Conservation (phyloP, 495 filamentous ascomycete genomes). For the Penicillium psychrofluorescens region DNA sequence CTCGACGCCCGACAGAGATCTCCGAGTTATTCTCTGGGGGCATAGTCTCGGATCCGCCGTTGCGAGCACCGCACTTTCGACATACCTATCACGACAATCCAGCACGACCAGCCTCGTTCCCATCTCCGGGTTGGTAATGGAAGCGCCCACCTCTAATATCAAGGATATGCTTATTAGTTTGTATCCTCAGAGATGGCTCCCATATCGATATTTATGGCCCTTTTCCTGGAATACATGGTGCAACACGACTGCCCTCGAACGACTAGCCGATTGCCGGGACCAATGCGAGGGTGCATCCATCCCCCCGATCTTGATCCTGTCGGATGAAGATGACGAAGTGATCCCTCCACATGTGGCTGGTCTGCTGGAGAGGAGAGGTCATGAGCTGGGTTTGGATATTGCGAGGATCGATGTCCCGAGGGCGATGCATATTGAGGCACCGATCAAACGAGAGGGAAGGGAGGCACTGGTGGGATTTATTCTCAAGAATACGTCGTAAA, state of each 20-base stretch:
- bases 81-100: constrained; percentile 18
- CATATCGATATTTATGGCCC: constrained; percentile 56
- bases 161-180: constrained; percentile 64
- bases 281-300: constrained; percentile 1
- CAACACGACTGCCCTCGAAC: constrained; percentile 23
- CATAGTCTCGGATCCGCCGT: constrained; percentile 66
- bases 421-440: constrained; percentile 48
- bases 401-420: constrained; percentile 28
- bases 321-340: constrained; percentile 61
- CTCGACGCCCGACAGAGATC: constrained; percentile 13
- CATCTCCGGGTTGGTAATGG: constrained; percentile 53
- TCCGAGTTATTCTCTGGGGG: constrained; percentile 65
- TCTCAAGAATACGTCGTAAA: not conserved
- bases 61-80: constrained; percentile 46
- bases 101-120: constrained; percentile 12
- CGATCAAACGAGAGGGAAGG: constrained; percentile 32
- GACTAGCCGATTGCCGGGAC: constrained; percentile 23
- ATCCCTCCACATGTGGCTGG: constrained; percentile 52
- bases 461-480: constrained; percentile 32
- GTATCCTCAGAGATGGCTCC: constrained; percentile 79
- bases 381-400: constrained; percentile 21
- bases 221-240: constrained; percentile 53
- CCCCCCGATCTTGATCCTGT: constrained; percentile 48
- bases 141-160: constrained; percentile 71
- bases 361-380: constrained; percentile 33